Base-by-base conservation (phyloP, 768 basidiomycete genomes). In the Phlegmacium glaucopus region DNA sequence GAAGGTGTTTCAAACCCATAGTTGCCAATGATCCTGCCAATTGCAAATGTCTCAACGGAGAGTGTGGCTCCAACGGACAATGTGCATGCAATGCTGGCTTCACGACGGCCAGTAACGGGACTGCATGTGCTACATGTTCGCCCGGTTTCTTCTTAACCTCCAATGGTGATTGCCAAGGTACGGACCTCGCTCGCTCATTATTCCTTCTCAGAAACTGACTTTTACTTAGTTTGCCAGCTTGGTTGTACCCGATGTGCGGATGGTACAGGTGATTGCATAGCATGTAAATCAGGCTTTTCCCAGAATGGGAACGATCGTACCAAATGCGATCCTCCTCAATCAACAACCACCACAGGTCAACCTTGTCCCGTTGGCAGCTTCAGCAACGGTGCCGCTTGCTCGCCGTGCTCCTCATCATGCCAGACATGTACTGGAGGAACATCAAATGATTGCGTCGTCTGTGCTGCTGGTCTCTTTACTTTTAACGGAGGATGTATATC, bases 11-110 rank as follows among this genome's bases (percentile, higher is more conserved):
- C 39, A 60, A 70, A 17, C 63, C 77, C 28, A 74, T 79, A 43
- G 60, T 76, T 16, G 61, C 68, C 39, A 79, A 83, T 55, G 69
- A 74, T 1, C 78, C 83, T 1, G 75, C 78, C 28, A 74, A 73
- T 13, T 94, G 91, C 64, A 85, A 88, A 56, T 94, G 91, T 57
- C 49, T 81, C 47, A 93, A 90, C 56, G 91, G 91, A 6, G 68
- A 80, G 27, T 94, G 91, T 64, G 75, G 76, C 1, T 51, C 77
- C 0, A 75, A 80, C 49, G 83, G 87, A 0, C 77, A 80, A 49
- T 91, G 90, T 49, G 66, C 78, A 4, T 94, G 92, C 57, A 85
- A 82, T 50, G 61, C 82, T 0, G 92, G 92, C 0, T 94, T 88
- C 80, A 78, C 78, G 0, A 77, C 78, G 0, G 81, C 77, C 1